Evolutionary conservation across 164 flowering plant genomes (phyloP).

Genomic region (Magnolia sinica): DNA sequence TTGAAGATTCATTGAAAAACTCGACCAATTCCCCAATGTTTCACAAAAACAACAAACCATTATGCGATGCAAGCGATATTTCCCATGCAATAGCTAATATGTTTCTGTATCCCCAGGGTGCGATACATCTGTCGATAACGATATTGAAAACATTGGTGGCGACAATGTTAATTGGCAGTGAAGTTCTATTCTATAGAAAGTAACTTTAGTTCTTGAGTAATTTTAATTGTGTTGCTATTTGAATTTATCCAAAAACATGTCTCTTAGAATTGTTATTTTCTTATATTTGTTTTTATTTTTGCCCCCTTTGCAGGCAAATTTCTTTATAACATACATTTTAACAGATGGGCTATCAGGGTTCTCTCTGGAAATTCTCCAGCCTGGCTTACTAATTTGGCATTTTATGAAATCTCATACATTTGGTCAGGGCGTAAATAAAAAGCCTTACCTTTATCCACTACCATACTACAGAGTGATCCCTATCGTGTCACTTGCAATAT

Average conservation of each 20-base stretch:
- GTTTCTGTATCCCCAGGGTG: too few species aligned
- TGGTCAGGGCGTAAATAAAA: constrained; percentile 44
- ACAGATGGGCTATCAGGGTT: constrained; percentile 80
- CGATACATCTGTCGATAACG: too few species aligned
- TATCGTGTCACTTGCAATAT: constrained; percentile 47
- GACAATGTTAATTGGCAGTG: too few species aligned
- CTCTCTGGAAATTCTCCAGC: constrained; percentile 80
- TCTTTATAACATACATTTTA: constrained; percentile 82
- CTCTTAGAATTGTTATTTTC: constrained; percentile 2
- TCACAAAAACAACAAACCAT: too few species aligned
- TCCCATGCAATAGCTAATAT: too few species aligned
- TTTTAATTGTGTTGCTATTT: too few species aligned
- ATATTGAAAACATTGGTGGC: too few species aligned
- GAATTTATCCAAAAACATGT: not conserved
- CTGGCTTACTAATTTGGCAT: constrained; percentile 66
- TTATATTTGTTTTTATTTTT: constrained; percentile 1
- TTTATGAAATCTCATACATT: constrained; percentile 35
- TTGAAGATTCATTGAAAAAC: too few species aligned
- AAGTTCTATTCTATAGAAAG: too few species aligned
- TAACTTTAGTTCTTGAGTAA: not conserved
- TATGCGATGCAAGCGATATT: too few species aligned
- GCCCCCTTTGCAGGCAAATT: constrained; percentile 64
- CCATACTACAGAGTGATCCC: constrained; percentile 78
- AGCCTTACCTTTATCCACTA: constrained; percentile 61
- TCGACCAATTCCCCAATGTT: too few species aligned